These are phyloP conservation scores for Trichocomaceae sp. DNA, from an alignment of 2,329 filamentous ascomycete species.

Conservation along the genomic window DNA sequence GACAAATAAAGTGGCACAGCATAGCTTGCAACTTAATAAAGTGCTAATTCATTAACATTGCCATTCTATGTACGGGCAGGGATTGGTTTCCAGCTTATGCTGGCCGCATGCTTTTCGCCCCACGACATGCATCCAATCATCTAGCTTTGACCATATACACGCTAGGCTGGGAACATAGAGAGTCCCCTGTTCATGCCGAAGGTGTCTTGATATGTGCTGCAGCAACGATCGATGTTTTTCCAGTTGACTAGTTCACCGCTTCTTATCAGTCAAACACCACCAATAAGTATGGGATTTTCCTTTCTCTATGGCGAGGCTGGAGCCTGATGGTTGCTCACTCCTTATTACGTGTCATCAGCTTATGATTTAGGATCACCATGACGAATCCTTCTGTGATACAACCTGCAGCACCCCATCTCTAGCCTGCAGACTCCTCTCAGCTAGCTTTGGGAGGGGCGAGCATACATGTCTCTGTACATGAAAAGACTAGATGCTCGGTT, in stretches of 20 bases:
- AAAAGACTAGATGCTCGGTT: background rate
- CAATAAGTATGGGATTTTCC: background rate
- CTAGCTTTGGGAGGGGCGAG: background rate
- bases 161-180: slow-evolving; percentile 1
- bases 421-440: background rate
- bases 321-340: background rate
- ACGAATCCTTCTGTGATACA: background rate
- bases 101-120: slow-evolving; percentile 8
- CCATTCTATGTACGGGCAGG: slow-evolving; percentile 1
- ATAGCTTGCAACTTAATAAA: slow-evolving; percentile 20
- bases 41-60: slow-evolving; percentile 19
- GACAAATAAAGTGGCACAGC: slow-evolving; percentile 28
- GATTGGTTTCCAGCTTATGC: slow-evolving; percentile 12
- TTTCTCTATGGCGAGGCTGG: background rate
- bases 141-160: background rate
- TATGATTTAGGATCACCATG: background rate
- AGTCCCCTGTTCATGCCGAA: background rate
- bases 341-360: slow-evolving; percentile 1
- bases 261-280: background rate
- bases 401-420: background rate
- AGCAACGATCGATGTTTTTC: background rate
- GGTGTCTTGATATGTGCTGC: slow-evolving; percentile 4
- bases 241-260: slow-evolving; percentile 6
- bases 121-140: slow-evolving; percentile 10
- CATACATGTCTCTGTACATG: background rate